A percentile compares a stretch with the other conserved stretches of the same genome.
Evolutionary conservation across 2,329 filamentous ascomycete species (phyloP).

Genomic region (Lithohypha guttulata): DNA sequence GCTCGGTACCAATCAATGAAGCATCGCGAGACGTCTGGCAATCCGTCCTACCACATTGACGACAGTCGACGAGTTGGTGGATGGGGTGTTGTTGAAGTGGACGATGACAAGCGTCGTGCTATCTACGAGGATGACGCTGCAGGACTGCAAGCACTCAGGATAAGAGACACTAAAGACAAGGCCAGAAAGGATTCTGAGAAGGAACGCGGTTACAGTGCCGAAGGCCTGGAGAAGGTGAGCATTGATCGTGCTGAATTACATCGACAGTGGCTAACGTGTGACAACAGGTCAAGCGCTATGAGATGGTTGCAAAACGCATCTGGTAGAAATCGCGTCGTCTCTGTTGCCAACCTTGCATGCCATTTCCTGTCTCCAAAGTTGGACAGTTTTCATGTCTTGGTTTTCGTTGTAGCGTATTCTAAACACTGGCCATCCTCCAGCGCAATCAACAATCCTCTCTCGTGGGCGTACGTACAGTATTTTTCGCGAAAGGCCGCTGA

Average conservation of each 20-base stretch:
- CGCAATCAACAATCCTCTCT: too few relatives aligned
- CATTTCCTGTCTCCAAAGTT: too few relatives aligned
- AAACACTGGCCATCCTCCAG: too few relatives aligned
- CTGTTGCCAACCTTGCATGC: neutral
- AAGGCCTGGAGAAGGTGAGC: conserved; percentile 55
- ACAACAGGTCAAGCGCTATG: too few relatives aligned
- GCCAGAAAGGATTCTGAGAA: conserved; percentile 44
- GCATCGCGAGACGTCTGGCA: conserved; percentile 52
- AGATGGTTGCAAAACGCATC: conserved; percentile 93
- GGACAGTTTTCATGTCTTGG: too few relatives aligned
- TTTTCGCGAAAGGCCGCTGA: too few relatives aligned
- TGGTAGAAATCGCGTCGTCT: conserved; percentile 52
- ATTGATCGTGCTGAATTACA: too few relatives aligned
- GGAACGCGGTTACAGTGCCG: conserved; percentile 44
- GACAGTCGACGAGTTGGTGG: conserved; percentile 69
- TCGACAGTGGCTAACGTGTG: too few relatives aligned
- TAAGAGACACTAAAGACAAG: conserved; percentile 52
- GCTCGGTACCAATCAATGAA: conserved; percentile 67
- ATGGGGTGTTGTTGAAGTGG: conserved; percentile 76
- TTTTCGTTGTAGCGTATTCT: too few relatives aligned
- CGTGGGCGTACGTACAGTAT: too few relatives aligned
- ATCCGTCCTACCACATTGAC: conserved; percentile 53
- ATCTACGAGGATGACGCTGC: conserved; percentile 80
- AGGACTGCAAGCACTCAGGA: conserved; percentile 51
- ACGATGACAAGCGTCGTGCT: conserved; percentile 73